Percentiles rank a stretch among this genome's conserved stretches.
phyloP scores from a whole-genome alignment of 495 filamentous ascomycete genomes.

The Daldinia concentrica region DNA sequence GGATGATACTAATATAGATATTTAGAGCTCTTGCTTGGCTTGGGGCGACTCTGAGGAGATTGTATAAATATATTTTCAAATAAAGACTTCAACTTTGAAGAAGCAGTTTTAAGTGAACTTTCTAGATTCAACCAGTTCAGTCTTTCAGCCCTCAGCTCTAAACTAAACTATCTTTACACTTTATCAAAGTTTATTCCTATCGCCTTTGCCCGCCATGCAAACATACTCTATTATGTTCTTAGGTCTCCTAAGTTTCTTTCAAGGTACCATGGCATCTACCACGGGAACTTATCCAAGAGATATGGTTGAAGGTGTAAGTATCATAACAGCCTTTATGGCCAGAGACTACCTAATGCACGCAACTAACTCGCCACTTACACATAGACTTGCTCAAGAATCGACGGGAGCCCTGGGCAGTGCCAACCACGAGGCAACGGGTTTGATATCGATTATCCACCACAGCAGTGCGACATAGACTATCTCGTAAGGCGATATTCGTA shows the following conservation, averaged over 20 bases:
- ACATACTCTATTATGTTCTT: background rate
- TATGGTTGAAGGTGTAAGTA: background rate
- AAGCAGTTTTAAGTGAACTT: too few species aligned
- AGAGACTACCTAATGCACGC: background rate
- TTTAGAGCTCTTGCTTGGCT: too few species aligned
- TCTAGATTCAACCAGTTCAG: too few species aligned
- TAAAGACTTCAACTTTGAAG: too few species aligned
- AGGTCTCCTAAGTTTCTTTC: background rate
- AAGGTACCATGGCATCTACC: background rate
- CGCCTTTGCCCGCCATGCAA: background rate
- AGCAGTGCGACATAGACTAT: background rate
- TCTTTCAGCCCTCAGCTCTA: too few species aligned
- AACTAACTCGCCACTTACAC: background rate
- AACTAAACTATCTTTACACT: too few species aligned
- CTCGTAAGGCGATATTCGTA: background rate
- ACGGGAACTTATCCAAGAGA: background rate
- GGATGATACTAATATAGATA: background rate
- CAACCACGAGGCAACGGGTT: background rate
- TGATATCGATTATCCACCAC: background rate
- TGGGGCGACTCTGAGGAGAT: too few species aligned
- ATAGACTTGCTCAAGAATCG: background rate
- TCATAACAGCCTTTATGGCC: background rate
- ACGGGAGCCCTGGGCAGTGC: background rate
- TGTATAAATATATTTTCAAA: too few species aligned
- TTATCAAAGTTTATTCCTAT: background rate